Evolutionary conservation across 2,329 filamentous ascomycete species (phyloP).

Genomic region (Akanthomyces muscarius): DNA sequence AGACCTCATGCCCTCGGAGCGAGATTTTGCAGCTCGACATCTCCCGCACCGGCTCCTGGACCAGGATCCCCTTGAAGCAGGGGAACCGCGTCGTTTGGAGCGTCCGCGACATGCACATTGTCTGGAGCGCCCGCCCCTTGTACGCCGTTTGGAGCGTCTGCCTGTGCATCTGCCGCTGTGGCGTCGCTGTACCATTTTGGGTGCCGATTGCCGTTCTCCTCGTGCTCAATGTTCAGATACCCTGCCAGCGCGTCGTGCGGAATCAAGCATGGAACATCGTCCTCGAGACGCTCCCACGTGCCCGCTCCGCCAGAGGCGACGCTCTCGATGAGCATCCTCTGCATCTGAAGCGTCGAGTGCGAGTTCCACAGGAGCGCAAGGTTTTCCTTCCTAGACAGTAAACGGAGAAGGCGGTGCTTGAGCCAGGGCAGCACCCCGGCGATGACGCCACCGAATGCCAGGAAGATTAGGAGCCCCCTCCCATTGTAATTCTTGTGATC

Average conservation of each 20-base stretch:
- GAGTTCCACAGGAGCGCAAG: background rate
- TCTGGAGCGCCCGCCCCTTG: too few relatives aligned
- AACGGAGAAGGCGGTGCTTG: background rate
- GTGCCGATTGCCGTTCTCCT: background rate
- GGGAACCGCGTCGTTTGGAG: too few relatives aligned
- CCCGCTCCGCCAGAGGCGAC: too few relatives aligned
- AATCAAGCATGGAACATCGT: background rate
- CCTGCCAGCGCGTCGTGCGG: background rate
- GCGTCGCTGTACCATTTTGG: background rate
- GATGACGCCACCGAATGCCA: background rate
- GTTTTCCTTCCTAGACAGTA: background rate
- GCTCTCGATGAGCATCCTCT: background rate
- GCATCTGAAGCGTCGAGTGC: slow-evolving; percentile 1
- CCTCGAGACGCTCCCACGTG: background rate
- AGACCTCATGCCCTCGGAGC: too few relatives aligned
- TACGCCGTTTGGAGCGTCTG: too few relatives aligned
- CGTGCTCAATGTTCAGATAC: background rate
- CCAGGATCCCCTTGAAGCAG: too few relatives aligned
- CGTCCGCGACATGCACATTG: too few relatives aligned
- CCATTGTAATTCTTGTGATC: background rate
- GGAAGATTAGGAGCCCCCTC: background rate
- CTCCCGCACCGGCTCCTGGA: too few relatives aligned
- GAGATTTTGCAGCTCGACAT: too few relatives aligned
- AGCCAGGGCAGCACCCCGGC: background rate
- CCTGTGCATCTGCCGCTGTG: too few relatives aligned